Evolutionary conservation across 805 yeast species (phyloP).

Genomic region (Cyberlindnera mycetangii): DNA sequence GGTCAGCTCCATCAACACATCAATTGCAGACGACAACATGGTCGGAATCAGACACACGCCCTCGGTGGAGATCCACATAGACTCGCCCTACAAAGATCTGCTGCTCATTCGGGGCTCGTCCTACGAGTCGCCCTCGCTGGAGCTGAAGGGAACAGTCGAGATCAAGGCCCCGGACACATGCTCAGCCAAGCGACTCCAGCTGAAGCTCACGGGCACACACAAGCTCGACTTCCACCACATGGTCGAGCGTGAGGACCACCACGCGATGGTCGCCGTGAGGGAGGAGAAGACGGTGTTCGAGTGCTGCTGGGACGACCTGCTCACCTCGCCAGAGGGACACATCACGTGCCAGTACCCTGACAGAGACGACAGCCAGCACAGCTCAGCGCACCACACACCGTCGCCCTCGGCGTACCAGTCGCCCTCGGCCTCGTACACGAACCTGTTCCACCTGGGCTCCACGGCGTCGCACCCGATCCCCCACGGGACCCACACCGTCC

Average conservation of each 20-base stretch:
- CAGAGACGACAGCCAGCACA: not conserved
- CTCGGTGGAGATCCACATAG: conserved; percentile 16
- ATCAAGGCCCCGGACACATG: conserved; percentile 67
- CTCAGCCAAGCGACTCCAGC: conserved; percentile 51
- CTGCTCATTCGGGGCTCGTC: conserved; percentile 72
- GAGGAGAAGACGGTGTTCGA: conserved; percentile 63
- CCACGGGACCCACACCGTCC: conserved; percentile 79
- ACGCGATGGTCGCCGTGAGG: conserved; percentile 34
- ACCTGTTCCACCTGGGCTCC: conserved; percentile 7
- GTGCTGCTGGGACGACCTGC: conserved; percentile 64
- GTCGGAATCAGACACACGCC: conserved; percentile 11
- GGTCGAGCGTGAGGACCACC: conserved; percentile 36
- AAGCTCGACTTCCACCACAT: conserved; percentile 48
- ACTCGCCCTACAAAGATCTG: conserved; percentile 49
- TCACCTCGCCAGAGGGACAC: conserved; percentile 30
- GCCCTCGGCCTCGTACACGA: conserved; percentile 8
- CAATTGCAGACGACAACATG: conserved; percentile 1
- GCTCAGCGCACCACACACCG: not conserved
- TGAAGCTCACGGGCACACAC: conserved; percentile 62
- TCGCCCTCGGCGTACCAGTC: not conserved
- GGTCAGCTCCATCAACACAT: not conserved
- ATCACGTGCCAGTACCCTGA: conserved; percentile 3
- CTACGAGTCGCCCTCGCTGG: conserved; percentile 68
- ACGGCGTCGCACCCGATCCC: conserved; percentile 31
- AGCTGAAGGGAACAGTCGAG: conserved; percentile 71